These are phyloP conservation scores for Colletotrichum graminicola DNA, from an alignment of 2,329 filamentous ascomycete genomes.

Conservation along the genomic window DNA sequence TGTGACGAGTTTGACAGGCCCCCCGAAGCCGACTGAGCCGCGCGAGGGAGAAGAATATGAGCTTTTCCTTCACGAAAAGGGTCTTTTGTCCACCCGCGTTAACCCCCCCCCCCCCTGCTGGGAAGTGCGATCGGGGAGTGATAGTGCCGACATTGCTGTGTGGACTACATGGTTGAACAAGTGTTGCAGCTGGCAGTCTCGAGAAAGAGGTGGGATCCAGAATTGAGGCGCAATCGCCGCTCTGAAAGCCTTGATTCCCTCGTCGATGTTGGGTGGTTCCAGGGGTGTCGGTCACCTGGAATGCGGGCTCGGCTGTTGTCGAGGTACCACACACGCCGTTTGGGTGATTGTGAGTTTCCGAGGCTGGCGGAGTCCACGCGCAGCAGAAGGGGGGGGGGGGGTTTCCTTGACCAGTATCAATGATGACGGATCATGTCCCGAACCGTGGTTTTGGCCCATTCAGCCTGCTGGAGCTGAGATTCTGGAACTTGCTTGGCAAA, in stretches of 20 bases:
- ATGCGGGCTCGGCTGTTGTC: constrained; percentile 16
- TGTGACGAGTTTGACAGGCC: constrained; percentile 38
- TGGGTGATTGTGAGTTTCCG: not conserved
- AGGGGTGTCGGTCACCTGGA: not conserved
- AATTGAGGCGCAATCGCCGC: constrained; percentile 24
- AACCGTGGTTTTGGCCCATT: constrained; percentile 3
- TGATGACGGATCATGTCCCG: not conserved
- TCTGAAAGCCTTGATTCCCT: constrained; percentile 17
- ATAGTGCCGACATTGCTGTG: not conserved
- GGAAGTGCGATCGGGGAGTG: not conserved
- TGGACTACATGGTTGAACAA: not conserved
- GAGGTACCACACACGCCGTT: not conserved
- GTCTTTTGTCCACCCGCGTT: constrained; percentile 4
- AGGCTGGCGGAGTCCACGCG: not conserved
- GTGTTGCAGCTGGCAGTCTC: constrained; percentile 8
- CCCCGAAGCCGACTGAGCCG: constrained; percentile 34
- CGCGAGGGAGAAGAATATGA: constrained; percentile 8
- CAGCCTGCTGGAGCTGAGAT: constrained; percentile 13
- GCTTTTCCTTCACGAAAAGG: constrained; percentile 19
- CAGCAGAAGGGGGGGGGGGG: too few species aligned
- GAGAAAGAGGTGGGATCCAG: constrained; percentile 18
- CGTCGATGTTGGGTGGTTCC: not conserved
- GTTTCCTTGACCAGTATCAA: not conserved
- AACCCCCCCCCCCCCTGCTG: not conserved
- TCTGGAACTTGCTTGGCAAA: constrained; percentile 12